phyloP scores from a whole-genome alignment of 345 rosid genomes.

The Eucalyptus urophylla region DNA sequence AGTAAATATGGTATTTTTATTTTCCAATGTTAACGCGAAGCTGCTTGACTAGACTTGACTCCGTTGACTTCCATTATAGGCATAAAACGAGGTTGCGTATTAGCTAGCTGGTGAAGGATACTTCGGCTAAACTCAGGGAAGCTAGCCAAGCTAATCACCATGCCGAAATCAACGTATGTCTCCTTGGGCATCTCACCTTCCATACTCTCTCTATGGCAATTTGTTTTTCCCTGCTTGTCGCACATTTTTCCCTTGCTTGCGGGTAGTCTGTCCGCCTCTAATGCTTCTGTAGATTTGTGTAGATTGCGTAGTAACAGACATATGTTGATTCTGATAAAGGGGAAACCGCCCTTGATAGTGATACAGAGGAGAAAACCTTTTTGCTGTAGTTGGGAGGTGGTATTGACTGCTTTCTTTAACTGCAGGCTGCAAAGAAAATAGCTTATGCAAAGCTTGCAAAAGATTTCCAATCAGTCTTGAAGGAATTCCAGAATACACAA shows the following conservation, averaged over 20 bases:
- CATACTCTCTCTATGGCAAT: neutral
- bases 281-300: neutral
- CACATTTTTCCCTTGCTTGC: neutral
- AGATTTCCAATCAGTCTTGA: constrained; percentile 84
- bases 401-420: neutral
- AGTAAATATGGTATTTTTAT: neutral
- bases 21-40: neutral
- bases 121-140: constrained; percentile 78
- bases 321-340: neutral
- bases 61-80: constrained; percentile 12
- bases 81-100: constrained; percentile 75
- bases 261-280: neutral
- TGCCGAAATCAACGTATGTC: constrained; percentile 41
- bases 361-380: neutral
- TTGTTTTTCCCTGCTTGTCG: neutral
- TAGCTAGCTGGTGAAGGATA: constrained; percentile 80
- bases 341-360: neutral
- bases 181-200: neutral
- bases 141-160: constrained; percentile 79
- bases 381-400: neutral
- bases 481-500: constrained; percentile 95
- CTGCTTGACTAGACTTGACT: neutral
- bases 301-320: neutral
- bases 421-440: constrained; percentile 62
- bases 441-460: constrained; percentile 98